Evolutionary conservation across 495 filamentous ascomycete species (phyloP).

Genomic region (Neurospora sp.): DNA sequence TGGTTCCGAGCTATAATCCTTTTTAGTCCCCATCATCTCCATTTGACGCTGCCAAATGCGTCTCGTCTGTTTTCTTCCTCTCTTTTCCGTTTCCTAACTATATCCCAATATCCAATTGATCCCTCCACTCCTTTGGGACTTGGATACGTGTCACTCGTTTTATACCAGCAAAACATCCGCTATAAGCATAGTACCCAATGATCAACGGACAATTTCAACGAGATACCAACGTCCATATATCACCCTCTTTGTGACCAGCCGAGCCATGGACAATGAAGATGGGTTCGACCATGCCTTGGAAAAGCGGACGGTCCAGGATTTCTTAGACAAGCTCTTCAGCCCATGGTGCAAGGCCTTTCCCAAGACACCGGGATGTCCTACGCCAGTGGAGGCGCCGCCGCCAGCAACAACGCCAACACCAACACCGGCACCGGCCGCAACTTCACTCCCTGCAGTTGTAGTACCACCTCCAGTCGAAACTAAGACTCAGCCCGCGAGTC

Average conservation of each 20-base stretch:
- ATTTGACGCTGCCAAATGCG: not conserved
- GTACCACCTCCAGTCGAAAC: not conserved
- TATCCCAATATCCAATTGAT: not conserved
- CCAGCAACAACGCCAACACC: slow-evolving; percentile 2
- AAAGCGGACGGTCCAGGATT: not conserved
- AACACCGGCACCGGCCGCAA: not conserved
- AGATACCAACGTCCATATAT: not conserved
- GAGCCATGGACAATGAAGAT: not conserved
- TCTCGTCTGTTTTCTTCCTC: not conserved
- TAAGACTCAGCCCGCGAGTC: not conserved
- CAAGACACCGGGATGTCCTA: not conserved
- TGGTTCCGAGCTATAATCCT: not conserved
- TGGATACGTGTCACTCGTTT: not conserved
- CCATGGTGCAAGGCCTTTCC: slow-evolving; percentile 4
- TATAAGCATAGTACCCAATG: not conserved
- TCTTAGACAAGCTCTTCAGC: not conserved
- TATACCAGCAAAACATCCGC: not conserved
- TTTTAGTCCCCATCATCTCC: not conserved
- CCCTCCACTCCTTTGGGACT: not conserved
- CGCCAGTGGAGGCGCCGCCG: not conserved
- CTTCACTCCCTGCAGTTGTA: not conserved
- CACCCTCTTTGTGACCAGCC: not conserved
- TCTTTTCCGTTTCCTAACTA: not conserved
- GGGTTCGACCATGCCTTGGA: not conserved
- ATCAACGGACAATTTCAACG: not conserved